A percentile compares a stretch with the other conserved stretches of the same genome.
phyloP scores from a whole-genome alignment of 805 yeast genomes.

The Ogataea salicorniae region DNA sequence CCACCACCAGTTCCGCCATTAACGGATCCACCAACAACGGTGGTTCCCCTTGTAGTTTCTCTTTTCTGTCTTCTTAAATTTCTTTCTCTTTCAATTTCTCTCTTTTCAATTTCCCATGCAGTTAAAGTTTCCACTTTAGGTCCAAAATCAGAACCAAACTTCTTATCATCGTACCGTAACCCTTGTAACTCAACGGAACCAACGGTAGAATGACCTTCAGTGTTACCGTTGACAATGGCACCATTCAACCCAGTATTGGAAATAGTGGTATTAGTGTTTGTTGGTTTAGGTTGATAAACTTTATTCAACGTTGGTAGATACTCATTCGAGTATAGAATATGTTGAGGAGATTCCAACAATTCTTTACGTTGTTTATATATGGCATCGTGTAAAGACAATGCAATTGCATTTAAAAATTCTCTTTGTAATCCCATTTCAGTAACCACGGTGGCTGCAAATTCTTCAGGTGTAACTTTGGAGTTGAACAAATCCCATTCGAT shows the following conservation, averaged over 20 bases:
- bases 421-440: slow-evolving; percentile 77
- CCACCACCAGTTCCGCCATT: slow-evolving; percentile 11
- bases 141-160: slow-evolving; percentile 77
- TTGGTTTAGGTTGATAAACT: slow-evolving; percentile 22
- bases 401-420: slow-evolving; percentile 86
- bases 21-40: slow-evolving; percentile 31
- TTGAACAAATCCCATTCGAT: slow-evolving; percentile 85
- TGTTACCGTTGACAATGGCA: background rate
- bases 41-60: slow-evolving; percentile 58
- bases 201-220: slow-evolving; percentile 5
- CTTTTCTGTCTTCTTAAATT: slow-evolving; percentile 88
- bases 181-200: slow-evolving; percentile 33
- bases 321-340: slow-evolving; percentile 30
- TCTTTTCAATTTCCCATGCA: slow-evolving; percentile 88
- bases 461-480: slow-evolving; percentile 64
- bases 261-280: background rate
- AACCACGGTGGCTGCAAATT: slow-evolving; percentile 77
- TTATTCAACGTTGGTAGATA: slow-evolving; percentile 31
- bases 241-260: slow-evolving; percentile 2
- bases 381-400: slow-evolving; percentile 81
- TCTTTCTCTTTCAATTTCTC: slow-evolving; percentile 93
- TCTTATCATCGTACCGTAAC: slow-evolving; percentile 52
- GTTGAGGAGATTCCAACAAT: slow-evolving; percentile 53
- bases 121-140: slow-evolving; percentile 83
- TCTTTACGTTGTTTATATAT: slow-evolving; percentile 74